phyloP scores from a whole-genome alignment of 495 filamentous ascomycete species.

The Xylaria bambusicola region DNA sequence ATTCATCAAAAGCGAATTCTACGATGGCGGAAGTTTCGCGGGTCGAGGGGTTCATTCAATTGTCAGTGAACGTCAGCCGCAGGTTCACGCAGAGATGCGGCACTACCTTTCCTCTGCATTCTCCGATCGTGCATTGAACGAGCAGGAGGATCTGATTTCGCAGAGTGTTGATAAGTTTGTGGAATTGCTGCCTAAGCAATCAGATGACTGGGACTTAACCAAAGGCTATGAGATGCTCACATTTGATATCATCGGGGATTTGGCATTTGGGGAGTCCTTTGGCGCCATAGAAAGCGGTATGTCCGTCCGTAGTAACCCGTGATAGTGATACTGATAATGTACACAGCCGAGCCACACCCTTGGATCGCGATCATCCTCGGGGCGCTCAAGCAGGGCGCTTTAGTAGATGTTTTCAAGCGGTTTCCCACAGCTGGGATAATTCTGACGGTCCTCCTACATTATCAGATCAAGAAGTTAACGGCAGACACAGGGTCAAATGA shows the following conservation, averaged over 20 bases:
- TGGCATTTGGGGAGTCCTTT: constrained; percentile 41
- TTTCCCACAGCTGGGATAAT: constrained; percentile 12
- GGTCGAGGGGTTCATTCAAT: constrained; percentile 18
- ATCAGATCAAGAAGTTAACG: constrained; percentile 15
- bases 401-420: constrained; percentile 23
- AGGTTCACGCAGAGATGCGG: constrained; percentile 48
- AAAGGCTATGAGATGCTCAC: constrained; percentile 30
- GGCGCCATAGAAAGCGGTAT: constrained; percentile 29
- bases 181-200: constrained; percentile 36
- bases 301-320: constrained; percentile 4
- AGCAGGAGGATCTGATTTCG: constrained; percentile 52
- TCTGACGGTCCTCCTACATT: constrained; percentile 13
- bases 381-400: constrained; percentile 29
- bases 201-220: constrained; percentile 22
- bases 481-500: constrained; percentile 9
- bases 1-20: constrained; percentile 40
- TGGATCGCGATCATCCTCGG: constrained; percentile 30
- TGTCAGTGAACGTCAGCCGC: constrained; percentile 39
- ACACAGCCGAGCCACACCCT: constrained; percentile 11
- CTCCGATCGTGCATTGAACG: constrained; percentile 46
- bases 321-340: not conserved
- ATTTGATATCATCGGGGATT: constrained; percentile 36
- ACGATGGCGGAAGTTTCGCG: constrained; percentile 24
- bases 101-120: constrained; percentile 53
- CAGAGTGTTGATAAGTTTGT: constrained; percentile 46